Evolutionary conservation across 805 yeast genomes (phyloP).

Genomic region (Teunomyces cretensis): DNA sequence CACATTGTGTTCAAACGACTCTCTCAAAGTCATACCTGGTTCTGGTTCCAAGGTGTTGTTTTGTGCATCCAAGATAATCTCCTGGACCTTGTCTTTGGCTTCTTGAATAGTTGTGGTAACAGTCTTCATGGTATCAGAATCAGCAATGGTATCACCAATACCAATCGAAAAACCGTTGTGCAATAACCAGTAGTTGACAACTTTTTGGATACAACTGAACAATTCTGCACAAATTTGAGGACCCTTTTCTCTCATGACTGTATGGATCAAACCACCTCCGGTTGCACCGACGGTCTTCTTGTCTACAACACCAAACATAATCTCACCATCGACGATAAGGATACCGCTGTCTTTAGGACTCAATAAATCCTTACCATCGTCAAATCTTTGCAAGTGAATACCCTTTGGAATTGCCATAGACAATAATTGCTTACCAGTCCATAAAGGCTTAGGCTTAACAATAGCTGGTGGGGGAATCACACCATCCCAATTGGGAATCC

Average conservation of each 20-base stretch:
- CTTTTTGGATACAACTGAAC: slow-evolving; percentile 91
- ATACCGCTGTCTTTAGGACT: slow-evolving; percentile 95
- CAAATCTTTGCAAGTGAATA: slow-evolving; percentile 90
- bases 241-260: slow-evolving; percentile 97
- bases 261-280: slow-evolving; percentile 96
- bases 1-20: slow-evolving; percentile 96
- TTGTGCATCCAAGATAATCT: slow-evolving; percentile 90
- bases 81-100: slow-evolving; percentile 93
- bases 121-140: slow-evolving; percentile 90
- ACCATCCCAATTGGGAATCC: slow-evolving; percentile 99
- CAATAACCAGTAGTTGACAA: slow-evolving; percentile 92
- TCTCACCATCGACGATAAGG: slow-evolving; percentile 93
- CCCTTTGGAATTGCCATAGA: slow-evolving; percentile 95
- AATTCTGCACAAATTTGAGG: slow-evolving; percentile 84
- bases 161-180: slow-evolving; percentile 98
- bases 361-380: slow-evolving; percentile 77
- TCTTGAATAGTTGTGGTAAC: slow-evolving; percentile 90
- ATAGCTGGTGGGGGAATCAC: slow-evolving; percentile 94
- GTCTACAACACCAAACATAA: slow-evolving; percentile 96
- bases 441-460: slow-evolving; percentile 88
- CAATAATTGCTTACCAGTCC: slow-evolving; percentile 96
- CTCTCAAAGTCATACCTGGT: slow-evolving; percentile 99
- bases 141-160: slow-evolving; percentile 99
- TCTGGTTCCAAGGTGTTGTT: slow-evolving; percentile 85
- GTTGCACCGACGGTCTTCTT: slow-evolving; percentile 98